Percentiles rank a stretch among this genome's conserved stretches.
These are phyloP conservation scores for Arctostaphylos glauca DNA, from an alignment of 148 eudicot species.

Conservation along the genomic window DNA sequence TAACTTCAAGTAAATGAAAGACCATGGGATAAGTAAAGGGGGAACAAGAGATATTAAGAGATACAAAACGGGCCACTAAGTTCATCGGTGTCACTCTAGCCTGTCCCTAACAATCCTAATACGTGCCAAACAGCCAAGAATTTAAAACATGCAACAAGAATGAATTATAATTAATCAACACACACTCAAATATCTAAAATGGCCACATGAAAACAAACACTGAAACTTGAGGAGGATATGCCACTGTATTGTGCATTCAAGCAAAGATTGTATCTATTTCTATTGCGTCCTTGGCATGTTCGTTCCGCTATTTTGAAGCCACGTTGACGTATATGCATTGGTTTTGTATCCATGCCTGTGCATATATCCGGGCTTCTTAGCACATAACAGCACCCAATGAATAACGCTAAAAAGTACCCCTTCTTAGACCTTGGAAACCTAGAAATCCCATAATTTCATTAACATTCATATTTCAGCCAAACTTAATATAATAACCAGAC, in stretches of 20 bases:
- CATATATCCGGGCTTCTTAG: not conserved
- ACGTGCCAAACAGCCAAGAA: not conserved
- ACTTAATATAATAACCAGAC: not conserved
- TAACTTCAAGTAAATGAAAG: conserved; percentile 1
- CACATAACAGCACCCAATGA: not conserved
- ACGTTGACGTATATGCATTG: not conserved
- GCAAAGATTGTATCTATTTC: not conserved
- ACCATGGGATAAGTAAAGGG: not conserved
- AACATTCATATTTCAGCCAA: not conserved
- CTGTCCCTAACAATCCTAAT: not conserved
- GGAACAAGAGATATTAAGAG: not conserved
- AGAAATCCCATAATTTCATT: not conserved
- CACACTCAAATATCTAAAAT: not conserved
- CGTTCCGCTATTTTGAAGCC: not conserved
- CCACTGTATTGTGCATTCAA: not conserved
- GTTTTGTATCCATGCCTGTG: not conserved
- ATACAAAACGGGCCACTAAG: not conserved
- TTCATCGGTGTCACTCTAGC: not conserved
- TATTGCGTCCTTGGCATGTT: not conserved
- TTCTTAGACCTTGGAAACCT: not conserved
- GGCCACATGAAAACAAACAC: not conserved
- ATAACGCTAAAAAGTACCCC: not conserved
- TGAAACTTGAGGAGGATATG: not conserved
- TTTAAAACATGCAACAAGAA: not conserved
- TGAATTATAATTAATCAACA: not conserved